Evolutionary conservation across 192 early-diverging fungal genomes (phyloP), one percentile per base, ranked within the genome.

Genomic region (Backusella westeae): DNA sequence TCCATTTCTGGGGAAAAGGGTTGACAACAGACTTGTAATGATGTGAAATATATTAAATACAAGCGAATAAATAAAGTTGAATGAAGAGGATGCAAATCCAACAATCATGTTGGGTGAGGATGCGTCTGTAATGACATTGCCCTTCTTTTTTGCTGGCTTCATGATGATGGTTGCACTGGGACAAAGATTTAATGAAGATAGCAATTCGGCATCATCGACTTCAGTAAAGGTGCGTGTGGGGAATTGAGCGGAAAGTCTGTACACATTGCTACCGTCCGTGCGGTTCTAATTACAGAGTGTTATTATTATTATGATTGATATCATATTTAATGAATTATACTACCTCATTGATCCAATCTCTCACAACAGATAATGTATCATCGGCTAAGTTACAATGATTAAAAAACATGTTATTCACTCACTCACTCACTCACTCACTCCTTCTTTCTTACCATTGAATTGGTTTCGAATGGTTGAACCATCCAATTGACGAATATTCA

Each of bases 111-210:
- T 39, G 6, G 26, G 42, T 1, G 41, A 35, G 32, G 44, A 32
- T 38, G 63, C 19, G 42, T 29, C 35, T 15, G 74, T 79, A 19
- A 75, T 77, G 6, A 56, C 35, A 29, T 38, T 68, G 19, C 76
- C 66, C 36, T 73, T 71, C 29, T 67, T 63, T 19, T 36, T 67
- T 12, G 78, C 39, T 4, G 70, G 70, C 23, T 83, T 83, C 82
- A 83, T 83, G 39, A 83, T 80, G 19, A 83, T 41, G 14, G 82
- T 80, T 23, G 69, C 71, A 36, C 75, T 78, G 1, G 82, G 82
- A 6, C 69, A 65, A 2, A 82, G 53, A 3, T 73, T 74, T 19
- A 83, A 69, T 15, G 74, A 34, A 15, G 35, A 23, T 7, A 83
- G 36, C 0, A 70, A 49, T 14, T 36, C 29, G 9, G 26, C 19